Evolutionary conservation across 1,284 basidiomycete genomes (phyloP).

Genomic region (Naganishia liquefaciens): DNA sequence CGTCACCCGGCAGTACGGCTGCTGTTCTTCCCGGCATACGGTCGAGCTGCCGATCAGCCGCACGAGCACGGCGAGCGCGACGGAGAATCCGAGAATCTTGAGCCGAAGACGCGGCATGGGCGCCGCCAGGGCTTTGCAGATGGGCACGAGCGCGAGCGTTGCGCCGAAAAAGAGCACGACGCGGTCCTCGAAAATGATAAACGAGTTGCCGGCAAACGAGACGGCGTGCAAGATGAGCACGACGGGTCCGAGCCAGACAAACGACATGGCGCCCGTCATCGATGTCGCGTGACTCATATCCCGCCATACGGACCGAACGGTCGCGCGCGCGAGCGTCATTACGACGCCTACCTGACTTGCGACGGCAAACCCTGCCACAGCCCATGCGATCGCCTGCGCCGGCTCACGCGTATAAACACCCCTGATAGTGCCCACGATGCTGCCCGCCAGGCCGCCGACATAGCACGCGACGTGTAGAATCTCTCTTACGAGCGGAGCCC

Average conservation of each 20-base stretch:
- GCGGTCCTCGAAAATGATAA: conserved; percentile 92
- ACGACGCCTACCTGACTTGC: conserved; percentile 47
- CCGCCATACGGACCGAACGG: neutral
- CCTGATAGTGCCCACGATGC: conserved; percentile 40
- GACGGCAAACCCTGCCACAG: conserved; percentile 36
- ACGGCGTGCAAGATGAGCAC: conserved; percentile 67
- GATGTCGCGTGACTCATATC: conserved; percentile 19
- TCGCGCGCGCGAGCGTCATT: conserved; percentile 35
- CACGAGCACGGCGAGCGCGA: conserved; percentile 67
- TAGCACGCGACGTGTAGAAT: conserved; percentile 43
- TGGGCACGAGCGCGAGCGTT: conserved; percentile 61
- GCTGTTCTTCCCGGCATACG: conserved; percentile 93
- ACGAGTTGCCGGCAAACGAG: conserved; percentile 86
- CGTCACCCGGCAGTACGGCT: conserved; percentile 77
- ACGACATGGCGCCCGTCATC: neutral
- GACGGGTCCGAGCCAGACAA: conserved; percentile 54
- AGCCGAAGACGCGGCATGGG: conserved; percentile 69
- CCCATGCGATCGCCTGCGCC: conserved; percentile 42
- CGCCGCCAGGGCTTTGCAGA: conserved; percentile 63
- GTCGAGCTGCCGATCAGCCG: conserved; percentile 74
- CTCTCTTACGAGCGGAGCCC: conserved; percentile 50
- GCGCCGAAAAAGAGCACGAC: conserved; percentile 73
- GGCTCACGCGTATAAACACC: conserved; percentile 42
- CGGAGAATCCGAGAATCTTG: conserved; percentile 71
- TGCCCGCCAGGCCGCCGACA: conserved; percentile 37